Percentiles rank a stretch among this genome's conserved stretches.
These are phyloP conservation scores for Nemania bipapillata DNA, from an alignment of 2,329 filamentous ascomycete genomes.

Conservation along the genomic window DNA sequence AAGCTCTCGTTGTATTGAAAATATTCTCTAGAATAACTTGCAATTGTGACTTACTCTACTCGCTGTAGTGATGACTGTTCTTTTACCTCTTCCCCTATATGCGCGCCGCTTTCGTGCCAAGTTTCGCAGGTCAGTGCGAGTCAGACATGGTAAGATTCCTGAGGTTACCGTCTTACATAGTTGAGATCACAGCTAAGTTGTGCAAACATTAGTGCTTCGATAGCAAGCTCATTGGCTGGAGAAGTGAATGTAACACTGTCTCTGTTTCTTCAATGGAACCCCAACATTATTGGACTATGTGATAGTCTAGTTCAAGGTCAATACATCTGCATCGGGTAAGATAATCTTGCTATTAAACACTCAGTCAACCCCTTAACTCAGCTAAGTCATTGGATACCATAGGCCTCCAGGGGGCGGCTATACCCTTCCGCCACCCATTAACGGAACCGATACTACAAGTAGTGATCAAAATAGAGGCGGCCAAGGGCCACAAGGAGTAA, in stretches of 20 bases:
- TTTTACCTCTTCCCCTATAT: neutral
- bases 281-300: slow-evolving; percentile 11
- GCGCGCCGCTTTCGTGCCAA: too few relatives aligned
- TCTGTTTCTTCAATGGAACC: slow-evolving; percentile 1
- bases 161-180: too few relatives aligned
- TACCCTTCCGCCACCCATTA: neutral
- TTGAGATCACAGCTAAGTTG: too few relatives aligned
- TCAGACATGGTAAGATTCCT: too few relatives aligned
- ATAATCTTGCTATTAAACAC: too few relatives aligned
- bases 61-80: neutral
- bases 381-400: neutral
- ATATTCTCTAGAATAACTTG: too few relatives aligned
- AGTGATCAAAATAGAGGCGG: neutral
- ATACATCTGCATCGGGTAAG: slow-evolving; percentile 9
- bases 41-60: too few relatives aligned
- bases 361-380: neutral
- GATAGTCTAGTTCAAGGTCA: neutral
- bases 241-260: neutral
- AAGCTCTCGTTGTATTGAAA: too few relatives aligned
- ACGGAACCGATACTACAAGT: neutral
- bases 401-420: neutral
- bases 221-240: neutral
- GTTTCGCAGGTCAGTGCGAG: too few relatives aligned
- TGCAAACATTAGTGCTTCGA: neutral
- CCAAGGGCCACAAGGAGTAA: neutral